A percentile compares a stretch with the other conserved stretches of the same genome.
Conservation (phyloP, 2,329 filamentous ascomycete species). For the Curvularia verruculosa region DNA sequence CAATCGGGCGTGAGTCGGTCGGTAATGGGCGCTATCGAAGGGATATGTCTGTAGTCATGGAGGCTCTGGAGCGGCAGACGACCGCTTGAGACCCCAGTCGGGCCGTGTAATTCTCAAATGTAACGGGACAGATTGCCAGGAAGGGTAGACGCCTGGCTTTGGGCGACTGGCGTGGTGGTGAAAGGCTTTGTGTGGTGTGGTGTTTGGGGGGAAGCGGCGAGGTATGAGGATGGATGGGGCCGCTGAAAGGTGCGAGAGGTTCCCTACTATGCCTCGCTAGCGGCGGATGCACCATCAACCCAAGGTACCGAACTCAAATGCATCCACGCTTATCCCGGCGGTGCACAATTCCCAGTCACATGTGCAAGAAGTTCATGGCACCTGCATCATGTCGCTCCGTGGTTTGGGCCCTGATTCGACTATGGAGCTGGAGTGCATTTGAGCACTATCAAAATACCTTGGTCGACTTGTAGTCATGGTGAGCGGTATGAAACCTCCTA, state of each 20-base stretch:
- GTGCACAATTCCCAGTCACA: background rate
- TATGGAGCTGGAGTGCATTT: background rate
- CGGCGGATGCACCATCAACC: constrained; percentile 19
- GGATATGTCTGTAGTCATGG: constrained; percentile 43
- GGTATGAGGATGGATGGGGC: constrained; percentile 23
- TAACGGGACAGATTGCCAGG: background rate
- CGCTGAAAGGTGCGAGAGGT: constrained; percentile 21
- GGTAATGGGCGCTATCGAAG: constrained; percentile 37
- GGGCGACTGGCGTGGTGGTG: constrained; percentile 10
- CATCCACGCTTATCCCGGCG: constrained; percentile 9
- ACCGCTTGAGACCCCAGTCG: constrained; percentile 23
- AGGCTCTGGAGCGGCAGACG: constrained; percentile 32
- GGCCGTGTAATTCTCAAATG: constrained; percentile 12
- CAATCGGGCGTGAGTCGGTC: constrained; percentile 12
- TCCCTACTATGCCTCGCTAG: constrained; percentile 20
- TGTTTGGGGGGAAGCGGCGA: constrained; percentile 13
- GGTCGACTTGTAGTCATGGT: constrained; percentile 5
- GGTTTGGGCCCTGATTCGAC: background rate
- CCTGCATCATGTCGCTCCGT: background rate
- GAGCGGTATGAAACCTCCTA: constrained; percentile 12
- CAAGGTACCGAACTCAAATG: constrained; percentile 18
- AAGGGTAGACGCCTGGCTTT: background rate
- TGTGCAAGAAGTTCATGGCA: background rate
- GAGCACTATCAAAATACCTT: constrained; percentile 1
- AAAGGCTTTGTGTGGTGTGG: constrained; percentile 14